Evolutionary conservation across 345 rosid genomes (phyloP), one percentile per base, ranked within the genome.

Genomic region (Lumnitzera littorea): DNA sequence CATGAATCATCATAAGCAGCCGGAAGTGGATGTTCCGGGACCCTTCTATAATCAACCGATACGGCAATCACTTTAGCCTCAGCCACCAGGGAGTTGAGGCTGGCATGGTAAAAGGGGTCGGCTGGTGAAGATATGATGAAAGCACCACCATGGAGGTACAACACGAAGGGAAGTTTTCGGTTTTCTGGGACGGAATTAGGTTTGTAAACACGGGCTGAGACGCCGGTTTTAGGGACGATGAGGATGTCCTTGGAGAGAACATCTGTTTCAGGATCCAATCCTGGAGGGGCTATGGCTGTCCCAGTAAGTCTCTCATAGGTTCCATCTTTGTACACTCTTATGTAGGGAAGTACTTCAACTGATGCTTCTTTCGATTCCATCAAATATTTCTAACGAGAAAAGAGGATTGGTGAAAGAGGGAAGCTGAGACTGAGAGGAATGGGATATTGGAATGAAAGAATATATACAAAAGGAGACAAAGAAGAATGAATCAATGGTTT

Each of bases 141-240:
- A n/a, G 82, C 95, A 10, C 98, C 98, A 0, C 98, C 98, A 13
- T 91, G 98, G 43, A 79, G 78, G 73, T 89, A 91, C 41, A 89
- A 64, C 12, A 79, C 82, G 15, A 91, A 79, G 3, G 98, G 95
- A 57, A 89, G 78, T 50, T 78, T 84, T 17, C 62, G 57, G 12
- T 55, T 46, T 0, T 61, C 4, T 48, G 63, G 63, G 47, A 24
- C 48, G 2, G 66, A 58, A 14, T 61, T 63, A 20, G 95, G 91
- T 31, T 73, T 71, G 75, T 88, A 91, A 55, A 91, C 63, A 53
- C 96, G 69, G 51, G 87, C 95, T 0, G 89, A 71, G 50, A 88
- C 62, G 0, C 70, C 74, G 17, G 82, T 80, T 64, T 81, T 66
- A 0, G 83, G 76, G 59, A 72, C 29, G 62, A 91, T 71, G 15